phyloP scores from a whole-genome alignment of 306 rosid genomes.

The Sindora glabra region DNA sequence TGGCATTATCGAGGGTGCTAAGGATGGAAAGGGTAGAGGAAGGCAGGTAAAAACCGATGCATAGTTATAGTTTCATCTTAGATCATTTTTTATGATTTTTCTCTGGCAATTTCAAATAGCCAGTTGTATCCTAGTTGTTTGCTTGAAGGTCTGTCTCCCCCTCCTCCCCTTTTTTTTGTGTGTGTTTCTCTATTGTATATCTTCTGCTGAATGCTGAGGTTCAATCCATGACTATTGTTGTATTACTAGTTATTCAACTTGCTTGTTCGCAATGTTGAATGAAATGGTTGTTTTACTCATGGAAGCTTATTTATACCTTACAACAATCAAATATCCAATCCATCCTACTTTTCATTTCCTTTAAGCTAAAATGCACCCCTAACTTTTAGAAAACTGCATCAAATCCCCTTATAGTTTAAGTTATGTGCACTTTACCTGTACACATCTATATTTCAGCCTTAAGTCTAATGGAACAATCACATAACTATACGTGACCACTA shows the following conservation, averaged over 20 bases:
- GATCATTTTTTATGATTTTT: not conserved
- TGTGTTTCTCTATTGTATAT: not conserved
- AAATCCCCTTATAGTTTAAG: no score
- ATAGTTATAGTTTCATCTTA: not conserved
- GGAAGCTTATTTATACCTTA: no score
- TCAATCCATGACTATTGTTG: not conserved
- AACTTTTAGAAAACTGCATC: no score
- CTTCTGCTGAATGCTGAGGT: not conserved
- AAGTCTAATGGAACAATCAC: no score
- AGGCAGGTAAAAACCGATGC: constrained; percentile 66
- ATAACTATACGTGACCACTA: no score
- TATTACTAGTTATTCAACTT: not conserved
- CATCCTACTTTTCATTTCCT: not conserved
- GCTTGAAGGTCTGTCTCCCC: no score
- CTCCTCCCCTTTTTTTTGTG: not conserved
- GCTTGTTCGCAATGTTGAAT: not conserved
- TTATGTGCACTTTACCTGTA: no score
- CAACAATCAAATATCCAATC: not conserved
- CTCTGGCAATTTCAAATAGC: not conserved
- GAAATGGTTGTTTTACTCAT: not conserved
- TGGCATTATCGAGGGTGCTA: constrained; percentile 96
- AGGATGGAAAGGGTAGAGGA: constrained; percentile 99
- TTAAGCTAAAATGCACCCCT: no score
- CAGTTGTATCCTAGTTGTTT: not conserved
- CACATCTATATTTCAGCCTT: no score